phyloP scores from a whole-genome alignment of 345 rosid genomes.

The Syzygium aromaticum region DNA sequence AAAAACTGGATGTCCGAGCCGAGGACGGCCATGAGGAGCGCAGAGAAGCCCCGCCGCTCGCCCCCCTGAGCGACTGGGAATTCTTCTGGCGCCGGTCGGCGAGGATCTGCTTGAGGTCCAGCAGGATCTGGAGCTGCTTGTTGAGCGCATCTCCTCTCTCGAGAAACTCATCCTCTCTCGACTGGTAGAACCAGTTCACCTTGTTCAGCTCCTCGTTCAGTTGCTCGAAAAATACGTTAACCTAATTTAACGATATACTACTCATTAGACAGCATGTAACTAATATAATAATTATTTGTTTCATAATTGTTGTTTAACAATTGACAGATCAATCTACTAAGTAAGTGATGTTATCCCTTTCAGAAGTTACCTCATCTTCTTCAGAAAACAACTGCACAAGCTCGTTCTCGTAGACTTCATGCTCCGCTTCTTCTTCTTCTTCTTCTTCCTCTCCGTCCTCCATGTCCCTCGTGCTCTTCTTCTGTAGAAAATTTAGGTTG shows the following conservation, averaged over 20 bases:
- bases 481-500: background rate
- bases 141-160: slow-evolving; percentile 77
- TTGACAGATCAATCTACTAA: background rate
- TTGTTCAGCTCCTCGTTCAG: slow-evolving; percentile 71
- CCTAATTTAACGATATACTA: slow-evolving; percentile 22
- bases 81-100: slow-evolving; percentile 39
- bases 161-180: slow-evolving; percentile 60
- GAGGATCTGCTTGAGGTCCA: slow-evolving; percentile 62
- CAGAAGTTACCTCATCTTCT: slow-evolving; percentile 74
- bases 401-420: slow-evolving; percentile 66
- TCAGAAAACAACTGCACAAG: slow-evolving; percentile 81
- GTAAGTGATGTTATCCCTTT: background rate
- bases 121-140: slow-evolving; percentile 64
- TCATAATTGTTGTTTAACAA: no score
- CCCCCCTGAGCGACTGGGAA: background rate
- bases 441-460: slow-evolving; percentile 23
- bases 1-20: slow-evolving; percentile 45
- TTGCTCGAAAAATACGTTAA: slow-evolving; percentile 52
- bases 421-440: slow-evolving; percentile 14
- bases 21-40: slow-evolving; percentile 35
- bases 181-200: slow-evolving; percentile 72
- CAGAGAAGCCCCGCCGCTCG: background rate
- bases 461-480: slow-evolving; percentile 46
- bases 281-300: background rate
- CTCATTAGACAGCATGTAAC: background rate